These are phyloP conservation scores for Ustulina deusta DNA, from an alignment of 2,329 filamentous ascomycete genomes.

Conservation along the genomic window DNA sequence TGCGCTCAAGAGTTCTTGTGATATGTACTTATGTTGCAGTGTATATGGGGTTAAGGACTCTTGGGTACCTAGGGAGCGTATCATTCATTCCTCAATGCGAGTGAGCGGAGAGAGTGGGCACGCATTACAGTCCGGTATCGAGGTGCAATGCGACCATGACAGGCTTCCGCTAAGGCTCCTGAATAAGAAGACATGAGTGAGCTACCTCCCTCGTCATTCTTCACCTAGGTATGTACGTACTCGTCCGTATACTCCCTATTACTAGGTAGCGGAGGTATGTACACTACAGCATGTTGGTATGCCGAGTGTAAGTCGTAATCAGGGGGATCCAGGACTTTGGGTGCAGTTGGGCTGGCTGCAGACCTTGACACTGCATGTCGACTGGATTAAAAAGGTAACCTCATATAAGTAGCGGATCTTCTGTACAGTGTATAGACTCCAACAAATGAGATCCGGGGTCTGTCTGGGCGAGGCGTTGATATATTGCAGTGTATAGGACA, in stretches of 20 bases:
- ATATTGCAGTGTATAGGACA: conserved; percentile 1
- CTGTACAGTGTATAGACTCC: conserved; percentile 12
- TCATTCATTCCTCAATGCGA: conserved; percentile 7
- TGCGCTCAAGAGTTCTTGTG: neutral
- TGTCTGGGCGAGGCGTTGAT: conserved; percentile 19
- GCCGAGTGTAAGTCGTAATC: conserved; percentile 18
- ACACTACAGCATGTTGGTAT: no score
- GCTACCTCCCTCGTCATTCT: conserved; percentile 10
- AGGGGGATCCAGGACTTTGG: conserved; percentile 35
- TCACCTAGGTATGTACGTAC: conserved; percentile 17
- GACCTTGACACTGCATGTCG: conserved; percentile 26
- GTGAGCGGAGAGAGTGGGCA: conserved; percentile 16
- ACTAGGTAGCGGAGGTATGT: no score
- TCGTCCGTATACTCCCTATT: no score
- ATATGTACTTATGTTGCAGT: neutral
- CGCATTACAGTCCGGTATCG: conserved; percentile 8
- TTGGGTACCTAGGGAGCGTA: neutral
- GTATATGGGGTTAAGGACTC: neutral
- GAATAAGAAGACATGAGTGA: neutral
- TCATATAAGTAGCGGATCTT: conserved; percentile 29
- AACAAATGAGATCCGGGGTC: neutral
- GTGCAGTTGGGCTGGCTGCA: conserved; percentile 32
- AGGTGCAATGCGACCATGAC: conserved; percentile 8
- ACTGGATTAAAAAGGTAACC: conserved; percentile 25
- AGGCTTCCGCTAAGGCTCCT: neutral